Base-by-base conservation (phyloP, 2,329 filamentous ascomycete genomes). In the Pestalotiopsis sp. region DNA sequence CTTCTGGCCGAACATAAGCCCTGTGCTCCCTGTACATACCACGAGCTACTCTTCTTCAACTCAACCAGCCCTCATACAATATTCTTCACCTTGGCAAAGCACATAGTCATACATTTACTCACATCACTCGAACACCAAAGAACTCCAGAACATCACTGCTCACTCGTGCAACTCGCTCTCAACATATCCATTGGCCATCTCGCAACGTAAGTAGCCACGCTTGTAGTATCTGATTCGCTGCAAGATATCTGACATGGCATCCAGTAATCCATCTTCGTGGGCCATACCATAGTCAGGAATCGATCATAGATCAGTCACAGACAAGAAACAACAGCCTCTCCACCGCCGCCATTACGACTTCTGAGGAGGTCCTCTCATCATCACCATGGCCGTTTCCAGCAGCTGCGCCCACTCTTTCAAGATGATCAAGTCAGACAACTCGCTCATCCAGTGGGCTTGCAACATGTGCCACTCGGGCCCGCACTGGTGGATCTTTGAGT, bases 401-500 rank as follows among this genome's bases (percentile, higher is more conserved):
- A 83, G 84, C 69, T 92, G 89, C 77, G 82, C 84, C 44, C 89
- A 92, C 76, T 83, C 83, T 11, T 92, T 91, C 79, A 84, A 83
- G 74, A 83, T 91, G 78, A 85, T 92, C 79, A 92, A 92, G 79
- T 89, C 88, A 38, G 88, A 91, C 73, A 90, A 82, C 75, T 89
- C 85, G 11, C 77, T 91, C 66, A 84, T 92, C 67, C 85, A 89
- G 76, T 92, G 89, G 89, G 83, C 83, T 64, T 92, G 90, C 81
- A 84, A 86, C 68, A 79, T 89, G 73, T 92, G 89, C 76, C 85
- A 88, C 69, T 86, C 85, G 2, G 89, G 89, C 1, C 89, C 89
- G 64, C 86, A 89, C 78, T 91, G 88, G 87, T 86, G 85, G 78
- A 91, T 92, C 74, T 91, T 86, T 71, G 88, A 92, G 77, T 92